These are phyloP conservation scores for Verticillium albo-atrum DNA, from an alignment of 2,329 filamentous ascomycete species.

Conservation along the genomic window DNA sequence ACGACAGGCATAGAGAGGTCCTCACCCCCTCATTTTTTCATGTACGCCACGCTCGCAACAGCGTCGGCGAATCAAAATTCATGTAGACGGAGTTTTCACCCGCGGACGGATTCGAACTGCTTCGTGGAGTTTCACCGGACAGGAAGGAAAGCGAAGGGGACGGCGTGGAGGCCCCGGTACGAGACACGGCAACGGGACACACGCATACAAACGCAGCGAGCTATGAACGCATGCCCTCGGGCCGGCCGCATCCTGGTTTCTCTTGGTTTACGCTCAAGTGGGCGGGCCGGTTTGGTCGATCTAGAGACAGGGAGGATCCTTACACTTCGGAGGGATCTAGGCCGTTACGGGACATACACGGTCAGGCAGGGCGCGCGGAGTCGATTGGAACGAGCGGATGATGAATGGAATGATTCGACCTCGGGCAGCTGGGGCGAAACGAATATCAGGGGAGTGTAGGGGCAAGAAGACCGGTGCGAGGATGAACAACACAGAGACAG, in stretches of 20 bases:
- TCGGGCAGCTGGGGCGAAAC: background rate
- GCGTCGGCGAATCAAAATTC: slow-evolving; percentile 13
- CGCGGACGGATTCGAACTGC: slow-evolving; percentile 5
- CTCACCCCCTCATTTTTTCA: slow-evolving; percentile 8
- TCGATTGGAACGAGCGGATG: background rate
- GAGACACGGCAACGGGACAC: background rate
- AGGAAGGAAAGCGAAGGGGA: background rate
- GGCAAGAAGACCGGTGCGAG: slow-evolving; percentile 2
- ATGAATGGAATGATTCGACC: background rate
- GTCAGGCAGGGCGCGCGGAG: slow-evolving; percentile 1
- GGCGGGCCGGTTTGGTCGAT: slow-evolving; percentile 1
- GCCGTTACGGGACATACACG: slow-evolving; percentile 4
- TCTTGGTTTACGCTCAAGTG: background rate
- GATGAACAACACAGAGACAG: background rate
- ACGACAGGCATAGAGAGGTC: slow-evolving; percentile 12
- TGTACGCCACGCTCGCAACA: slow-evolving; percentile 14
- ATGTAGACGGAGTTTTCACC: slow-evolving; percentile 15
- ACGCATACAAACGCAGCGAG: background rate
- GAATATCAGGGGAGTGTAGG: slow-evolving; percentile 10
- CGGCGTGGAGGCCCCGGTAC: background rate
- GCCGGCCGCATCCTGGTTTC: background rate
- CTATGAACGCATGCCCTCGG: background rate
- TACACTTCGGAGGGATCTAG: background rate
- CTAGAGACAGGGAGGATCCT: slow-evolving; percentile 2
- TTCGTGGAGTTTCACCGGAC: background rate